Percentiles rank a stretch among this genome's conserved stretches.
Conservation (phyloP, 1,284 basidiomycete species). For the Naganishia albida region DNA sequence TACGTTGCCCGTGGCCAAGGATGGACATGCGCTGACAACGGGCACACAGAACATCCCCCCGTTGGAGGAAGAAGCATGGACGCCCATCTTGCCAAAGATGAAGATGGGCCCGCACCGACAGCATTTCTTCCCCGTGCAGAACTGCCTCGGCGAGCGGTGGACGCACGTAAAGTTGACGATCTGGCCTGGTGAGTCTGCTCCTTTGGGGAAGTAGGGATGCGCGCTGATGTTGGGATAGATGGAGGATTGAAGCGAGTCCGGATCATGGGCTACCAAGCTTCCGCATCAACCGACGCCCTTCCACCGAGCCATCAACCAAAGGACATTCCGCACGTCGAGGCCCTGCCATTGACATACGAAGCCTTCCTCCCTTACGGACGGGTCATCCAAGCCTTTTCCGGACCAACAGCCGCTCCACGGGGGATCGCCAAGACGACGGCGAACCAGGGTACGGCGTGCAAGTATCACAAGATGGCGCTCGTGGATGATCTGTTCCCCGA, state of each 20-base stretch:
- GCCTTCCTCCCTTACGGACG: slow-evolving; percentile 81
- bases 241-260: slow-evolving; percentile 92
- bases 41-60: slow-evolving; percentile 47
- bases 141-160: slow-evolving; percentile 59
- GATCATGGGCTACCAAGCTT: slow-evolving; percentile 67
- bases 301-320: slow-evolving; percentile 30
- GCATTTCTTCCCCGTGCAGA: slow-evolving; percentile 80
- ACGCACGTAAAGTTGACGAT: slow-evolving; percentile 88
- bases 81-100: slow-evolving; percentile 68
- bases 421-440: slow-evolving; percentile 70
- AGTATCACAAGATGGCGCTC: slow-evolving; percentile 82
- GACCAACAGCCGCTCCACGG: slow-evolving; percentile 50
- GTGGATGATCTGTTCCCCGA: slow-evolving; percentile 66
- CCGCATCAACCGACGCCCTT: slow-evolving; percentile 35
- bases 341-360: slow-evolving; percentile 76
- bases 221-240: slow-evolving; percentile 56
- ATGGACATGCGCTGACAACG: neutral
- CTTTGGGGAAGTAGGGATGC: neutral
- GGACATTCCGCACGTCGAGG: slow-evolving; percentile 47
- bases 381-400: slow-evolving; percentile 72
- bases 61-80: slow-evolving; percentile 63
- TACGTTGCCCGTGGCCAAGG: neutral
- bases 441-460: slow-evolving; percentile 82
- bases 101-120: slow-evolving; percentile 87
- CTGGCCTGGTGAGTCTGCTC: slow-evolving; percentile 62